Evolutionary conservation across 1,284 basidiomycete species (phyloP).

Genomic region (Sanghuangporus weigelae): DNA sequence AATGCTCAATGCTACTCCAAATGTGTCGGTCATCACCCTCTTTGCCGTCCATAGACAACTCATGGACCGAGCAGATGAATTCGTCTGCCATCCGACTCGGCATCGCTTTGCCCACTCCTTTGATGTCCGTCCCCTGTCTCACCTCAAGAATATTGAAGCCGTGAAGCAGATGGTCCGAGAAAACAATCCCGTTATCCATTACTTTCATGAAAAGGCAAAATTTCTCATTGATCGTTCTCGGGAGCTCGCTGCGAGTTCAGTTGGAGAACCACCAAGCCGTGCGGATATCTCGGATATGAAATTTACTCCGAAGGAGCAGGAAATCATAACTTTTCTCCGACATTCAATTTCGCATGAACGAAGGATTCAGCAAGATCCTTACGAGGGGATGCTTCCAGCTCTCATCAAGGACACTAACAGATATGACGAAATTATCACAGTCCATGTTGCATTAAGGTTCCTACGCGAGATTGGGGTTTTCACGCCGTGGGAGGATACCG

Average conservation of each 20-base stretch:
- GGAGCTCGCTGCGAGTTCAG: constrained; percentile 25
- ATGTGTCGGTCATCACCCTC: constrained; percentile 33
- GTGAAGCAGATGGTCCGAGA: constrained; percentile 50
- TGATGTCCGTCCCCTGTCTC: constrained; percentile 59
- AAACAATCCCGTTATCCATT: constrained; percentile 38
- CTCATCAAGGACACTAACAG: constrained; percentile 59
- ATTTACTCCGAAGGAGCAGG: constrained; percentile 43
- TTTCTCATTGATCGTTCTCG: constrained; percentile 35
- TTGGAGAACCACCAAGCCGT: constrained; percentile 29
- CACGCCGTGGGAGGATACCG: constrained; percentile 69
- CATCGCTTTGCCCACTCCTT: constrained; percentile 62
- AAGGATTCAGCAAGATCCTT: constrained; percentile 61
- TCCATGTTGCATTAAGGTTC: constrained; percentile 37
- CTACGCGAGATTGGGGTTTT: constrained; percentile 67
- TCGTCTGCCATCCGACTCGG: constrained; percentile 50
- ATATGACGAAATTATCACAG: constrained; percentile 31
- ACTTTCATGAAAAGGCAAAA: constrained; percentile 57
- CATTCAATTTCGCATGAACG: constrained; percentile 57
- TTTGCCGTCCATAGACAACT: constrained; percentile 75
- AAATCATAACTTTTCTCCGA: constrained; percentile 64
- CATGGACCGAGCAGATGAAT: constrained; percentile 60
- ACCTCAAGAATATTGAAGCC: constrained; percentile 51
- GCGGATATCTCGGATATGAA: constrained; percentile 19
- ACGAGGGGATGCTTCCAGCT: constrained; percentile 43
- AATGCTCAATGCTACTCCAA: constrained; percentile 31